Base-by-base conservation (phyloP, 331 rosid species). In the Malus hybrid region DNA sequence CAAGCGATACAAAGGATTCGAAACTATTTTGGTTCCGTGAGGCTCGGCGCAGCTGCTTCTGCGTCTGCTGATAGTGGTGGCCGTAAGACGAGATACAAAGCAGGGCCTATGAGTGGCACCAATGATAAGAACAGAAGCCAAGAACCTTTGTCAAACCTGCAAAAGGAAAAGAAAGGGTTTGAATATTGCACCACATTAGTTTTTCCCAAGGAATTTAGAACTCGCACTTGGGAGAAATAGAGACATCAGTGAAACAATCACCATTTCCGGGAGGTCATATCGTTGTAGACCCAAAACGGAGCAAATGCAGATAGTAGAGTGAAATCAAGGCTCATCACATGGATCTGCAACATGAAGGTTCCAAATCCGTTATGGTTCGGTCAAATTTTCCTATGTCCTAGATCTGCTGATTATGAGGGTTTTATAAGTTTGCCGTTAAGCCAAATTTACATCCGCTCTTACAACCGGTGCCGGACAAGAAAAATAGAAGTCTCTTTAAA, bases 231-330 rank as follows among this genome's bases (percentile, higher is more conserved):
- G 14, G 28, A 57, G 29, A 67, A 22, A 22, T 16, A 32, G 48
- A 11, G 4, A 42, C 33, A 74, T 2, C 29, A 36, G 12, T 62
- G 29, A 74, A 57, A n/a, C 50, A 16, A 76, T 0, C 81, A 94
- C 99, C 96, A 85, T 83, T 92, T 94, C 61, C 99, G 84, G 34
- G 93, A 77, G 27, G 97, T 87, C 95, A 92, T 90, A 70, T 94
- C 99, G 55, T 92, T 90, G 89, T 92, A 92, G 60, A 94, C 96
- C 97, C 99, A 94, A 81, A 94, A 94, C 22, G 99, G 99, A 63
- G 97, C 97, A 86, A 94, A 92, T 74, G 97, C 85, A 59, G 99
- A 94, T 33, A 94, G 84, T 33, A 94, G 72, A 77, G 81, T 80
- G 81, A 94, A 92, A 85, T 94, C 99, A 46, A 94, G 83, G 86